These are phyloP conservation scores for Lagerstroemia speciosa DNA, from an alignment of 345 rosid species.

Conservation along the genomic window DNA sequence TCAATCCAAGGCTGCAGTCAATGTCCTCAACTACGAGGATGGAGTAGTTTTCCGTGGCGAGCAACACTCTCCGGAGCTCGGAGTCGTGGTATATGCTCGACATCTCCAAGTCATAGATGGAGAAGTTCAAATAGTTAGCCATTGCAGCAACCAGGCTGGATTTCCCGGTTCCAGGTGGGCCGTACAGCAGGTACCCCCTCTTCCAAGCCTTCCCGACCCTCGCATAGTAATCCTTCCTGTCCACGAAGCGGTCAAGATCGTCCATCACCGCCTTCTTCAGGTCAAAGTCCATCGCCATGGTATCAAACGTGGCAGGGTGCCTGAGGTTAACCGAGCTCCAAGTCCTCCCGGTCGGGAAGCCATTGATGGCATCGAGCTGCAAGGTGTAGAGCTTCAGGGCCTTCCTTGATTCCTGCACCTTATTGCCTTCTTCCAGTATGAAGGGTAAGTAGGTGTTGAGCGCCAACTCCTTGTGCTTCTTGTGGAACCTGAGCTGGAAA, in stretches of 20 bases:
- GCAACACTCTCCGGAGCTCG: conserved; percentile 4
- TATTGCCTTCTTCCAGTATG: conserved; percentile 7
- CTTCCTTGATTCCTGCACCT: conserved; percentile 11
- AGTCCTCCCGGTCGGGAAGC: not conserved
- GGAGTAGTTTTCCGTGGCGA: not conserved
- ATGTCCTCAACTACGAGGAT: conserved; percentile 11
- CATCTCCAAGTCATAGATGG: conserved; percentile 9
- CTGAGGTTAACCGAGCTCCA: conserved; percentile 2
- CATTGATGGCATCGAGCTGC: not conserved
- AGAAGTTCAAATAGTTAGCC: conserved; percentile 16
- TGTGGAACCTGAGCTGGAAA: conserved; percentile 9
- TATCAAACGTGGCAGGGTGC: conserved; percentile 12
- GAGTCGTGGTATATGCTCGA: conserved; percentile 1
- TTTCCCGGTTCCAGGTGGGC: conserved; percentile 18
- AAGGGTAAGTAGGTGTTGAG: conserved; percentile 5
- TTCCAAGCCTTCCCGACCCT: conserved; percentile 22
- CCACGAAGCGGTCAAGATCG: conserved; percentile 11
- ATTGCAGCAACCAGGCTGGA: conserved; percentile 20
- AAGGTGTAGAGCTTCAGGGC: conserved; percentile 8
- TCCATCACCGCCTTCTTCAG: conserved; percentile 12
- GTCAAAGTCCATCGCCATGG: conserved; percentile 14
- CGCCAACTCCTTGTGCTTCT: conserved; percentile 3
- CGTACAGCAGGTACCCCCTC: conserved; percentile 16
- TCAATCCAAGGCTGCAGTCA: conserved; percentile 6
- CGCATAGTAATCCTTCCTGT: conserved; percentile 13